Percentiles rank a stretch among this genome's conserved stretches.
Evolutionary conservation across 441 rosid species (phyloP).

Genomic region (Hura crepitans): DNA sequence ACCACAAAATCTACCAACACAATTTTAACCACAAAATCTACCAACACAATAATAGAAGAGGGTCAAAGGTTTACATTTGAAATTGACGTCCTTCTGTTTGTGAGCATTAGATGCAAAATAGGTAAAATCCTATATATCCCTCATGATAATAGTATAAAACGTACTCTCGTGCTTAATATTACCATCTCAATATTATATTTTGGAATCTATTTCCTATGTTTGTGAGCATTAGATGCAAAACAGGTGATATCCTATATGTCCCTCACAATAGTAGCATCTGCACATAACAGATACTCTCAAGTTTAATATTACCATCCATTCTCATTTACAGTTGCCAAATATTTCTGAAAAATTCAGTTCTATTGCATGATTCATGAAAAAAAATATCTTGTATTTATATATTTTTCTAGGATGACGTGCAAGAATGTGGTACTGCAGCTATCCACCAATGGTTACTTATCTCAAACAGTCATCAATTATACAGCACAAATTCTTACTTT

Average conservation of each 20-base stretch:
- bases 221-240: neutral
- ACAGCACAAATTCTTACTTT: constrained; percentile 52
- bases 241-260: neutral
- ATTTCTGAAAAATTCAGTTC: neutral
- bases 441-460: neutral
- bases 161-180: neutral
- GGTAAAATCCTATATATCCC: neutral
- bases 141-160: neutral
- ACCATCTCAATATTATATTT: too few relatives aligned
- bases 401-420: neutral
- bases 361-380: neutral
- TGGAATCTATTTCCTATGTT: neutral
- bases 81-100: neutral
- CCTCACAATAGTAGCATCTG: neutral
- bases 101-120: neutral
- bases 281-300: neutral
- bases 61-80: neutral
- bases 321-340: neutral
- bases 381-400: neutral
- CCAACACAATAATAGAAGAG: neutral
- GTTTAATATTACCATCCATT: neutral
- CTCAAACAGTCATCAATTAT: neutral
- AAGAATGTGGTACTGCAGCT: neutral
- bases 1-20: neutral
- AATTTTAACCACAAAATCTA: neutral